Evolutionary conservation across 345 rosid species (phyloP), one percentile per base, ranked within the genome.

Genomic region (Arabidopsis suecica): DNA sequence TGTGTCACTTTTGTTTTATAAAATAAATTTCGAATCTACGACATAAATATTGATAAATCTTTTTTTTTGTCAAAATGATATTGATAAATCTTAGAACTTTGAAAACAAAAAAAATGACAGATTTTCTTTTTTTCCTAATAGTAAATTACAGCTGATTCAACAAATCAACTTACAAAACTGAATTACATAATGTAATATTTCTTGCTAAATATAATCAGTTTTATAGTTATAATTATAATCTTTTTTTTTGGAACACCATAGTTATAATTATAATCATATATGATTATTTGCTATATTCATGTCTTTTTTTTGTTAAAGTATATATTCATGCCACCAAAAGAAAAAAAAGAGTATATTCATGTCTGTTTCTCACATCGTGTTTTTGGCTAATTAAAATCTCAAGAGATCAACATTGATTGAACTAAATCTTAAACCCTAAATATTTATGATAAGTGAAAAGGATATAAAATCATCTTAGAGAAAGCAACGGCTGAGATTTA

Each of bases 241-340:
- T 36, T 20, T 20, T 20, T 20, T 20, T 20, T 20, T 20, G 0
- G 22, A 0, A 20, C 25, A 23, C 25, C 25, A 13, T 22, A 28
- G 10, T 36, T 4, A 38, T 4, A 68, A 12, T 2, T 30, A 47
- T 11, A 68, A 49, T 37, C 13, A 36, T 47, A 45, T 10, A 62
- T 76, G 65, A 76, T 77, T 77, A 63, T 36, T 47, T 77, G 28
- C 65, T 34, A 55, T 51, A 51, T 76, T 41, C 37, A 75, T 61
- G 38, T 68, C 5, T 59, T 1, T 50, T 38, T 47, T 16, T 6
- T 6, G 1, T 6, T 47, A n/a, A 6, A 9, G 42, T 38, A 9
- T 38, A 9, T 38, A 38, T 38, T 38, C 12, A 38, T 38, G 42
- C 10, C 12, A 41, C 45, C 42, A 41, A 41, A 5, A 5, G 7